Evolutionary conservation across 2,329 filamentous ascomycete genomes (phyloP).

Genomic region (Colletotrichum horii): DNA sequence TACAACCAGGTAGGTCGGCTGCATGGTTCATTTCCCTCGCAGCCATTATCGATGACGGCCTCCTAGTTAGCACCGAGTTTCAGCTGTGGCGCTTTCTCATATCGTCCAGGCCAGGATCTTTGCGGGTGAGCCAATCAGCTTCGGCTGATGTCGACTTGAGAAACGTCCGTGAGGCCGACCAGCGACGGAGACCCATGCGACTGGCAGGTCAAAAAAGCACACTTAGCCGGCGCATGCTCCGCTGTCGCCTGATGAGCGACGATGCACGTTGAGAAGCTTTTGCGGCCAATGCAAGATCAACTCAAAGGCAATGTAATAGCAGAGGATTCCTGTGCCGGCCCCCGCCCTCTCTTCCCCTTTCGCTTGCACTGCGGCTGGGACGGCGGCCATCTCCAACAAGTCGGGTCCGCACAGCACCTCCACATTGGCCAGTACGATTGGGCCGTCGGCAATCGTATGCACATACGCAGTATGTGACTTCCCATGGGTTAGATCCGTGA

Average conservation of each 20-base stretch:
- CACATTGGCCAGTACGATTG: neutral
- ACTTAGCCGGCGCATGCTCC: neutral
- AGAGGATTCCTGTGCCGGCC: neutral
- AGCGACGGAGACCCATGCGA: slow-evolving; percentile 21
- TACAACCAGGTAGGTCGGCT: neutral
- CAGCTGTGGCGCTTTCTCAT: slow-evolving; percentile 42
- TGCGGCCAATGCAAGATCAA: neutral
- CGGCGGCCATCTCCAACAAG: neutral
- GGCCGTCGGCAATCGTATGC: slow-evolving; percentile 31
- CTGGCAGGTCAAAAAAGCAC: neutral
- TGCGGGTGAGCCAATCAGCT: slow-evolving; percentile 32
- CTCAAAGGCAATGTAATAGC: neutral
- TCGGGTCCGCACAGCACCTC: slow-evolving; percentile 10
- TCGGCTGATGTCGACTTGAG: neutral
- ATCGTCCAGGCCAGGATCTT: slow-evolving; percentile 29
- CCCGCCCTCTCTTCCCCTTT: neutral
- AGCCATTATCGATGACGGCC: slow-evolving; percentile 1
- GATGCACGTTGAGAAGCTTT: neutral
- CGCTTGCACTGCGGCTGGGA: neutral
- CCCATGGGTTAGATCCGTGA: slow-evolving; percentile 33
- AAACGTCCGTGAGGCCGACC: slow-evolving; percentile 27
- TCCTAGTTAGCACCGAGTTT: slow-evolving; percentile 26
- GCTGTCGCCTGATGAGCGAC: slow-evolving; percentile 7
- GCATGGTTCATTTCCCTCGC: neutral
- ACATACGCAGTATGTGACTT: slow-evolving; percentile 33